These are phyloP conservation scores for Xylariaceae sp. DNA, from an alignment of 2,329 filamentous ascomycete species.

Conservation along the genomic window DNA sequence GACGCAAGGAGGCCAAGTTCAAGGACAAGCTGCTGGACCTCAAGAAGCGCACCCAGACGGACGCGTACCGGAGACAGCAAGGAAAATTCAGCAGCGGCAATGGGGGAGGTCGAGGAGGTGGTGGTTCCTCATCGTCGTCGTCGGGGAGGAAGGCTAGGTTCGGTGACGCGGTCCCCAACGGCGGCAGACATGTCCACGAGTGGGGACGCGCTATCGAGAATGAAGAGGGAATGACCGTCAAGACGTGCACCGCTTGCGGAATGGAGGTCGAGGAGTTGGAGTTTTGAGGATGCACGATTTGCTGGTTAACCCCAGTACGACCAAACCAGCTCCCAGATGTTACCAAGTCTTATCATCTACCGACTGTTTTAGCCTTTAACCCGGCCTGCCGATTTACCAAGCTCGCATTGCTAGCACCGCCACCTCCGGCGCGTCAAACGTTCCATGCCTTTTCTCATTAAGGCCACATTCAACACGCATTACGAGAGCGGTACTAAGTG, in stretches of 20 bases:
- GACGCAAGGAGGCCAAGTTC: constrained; percentile 87
- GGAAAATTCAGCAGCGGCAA: constrained; percentile 52
- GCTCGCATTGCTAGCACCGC: no score
- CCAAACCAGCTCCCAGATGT: neutral
- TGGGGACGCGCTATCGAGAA: constrained; percentile 75
- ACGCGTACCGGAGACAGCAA: constrained; percentile 78
- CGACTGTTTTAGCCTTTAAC: neutral
- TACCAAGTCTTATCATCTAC: neutral
- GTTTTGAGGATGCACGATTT: constrained; percentile 46
- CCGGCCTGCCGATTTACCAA: no score
- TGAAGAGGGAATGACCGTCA: constrained; percentile 74
- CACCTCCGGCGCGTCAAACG: no score
- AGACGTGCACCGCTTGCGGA: constrained; percentile 75
- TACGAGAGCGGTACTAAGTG: no score
- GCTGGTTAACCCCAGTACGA: neutral
- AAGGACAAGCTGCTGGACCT: constrained; percentile 84
- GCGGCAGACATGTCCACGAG: constrained; percentile 82
- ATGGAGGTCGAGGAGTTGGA: constrained; percentile 80
- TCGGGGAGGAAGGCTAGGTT: constrained; percentile 59
- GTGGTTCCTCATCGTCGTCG: no score
- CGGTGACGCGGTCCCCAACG: constrained; percentile 72
- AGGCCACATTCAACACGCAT: no score
- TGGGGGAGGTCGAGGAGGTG: constrained; percentile 41
- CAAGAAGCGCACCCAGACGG: constrained; percentile 90
- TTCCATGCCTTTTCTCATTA: no score